Base-by-base conservation (phyloP, 345 rosid species). In the Corymbia maculata region DNA sequence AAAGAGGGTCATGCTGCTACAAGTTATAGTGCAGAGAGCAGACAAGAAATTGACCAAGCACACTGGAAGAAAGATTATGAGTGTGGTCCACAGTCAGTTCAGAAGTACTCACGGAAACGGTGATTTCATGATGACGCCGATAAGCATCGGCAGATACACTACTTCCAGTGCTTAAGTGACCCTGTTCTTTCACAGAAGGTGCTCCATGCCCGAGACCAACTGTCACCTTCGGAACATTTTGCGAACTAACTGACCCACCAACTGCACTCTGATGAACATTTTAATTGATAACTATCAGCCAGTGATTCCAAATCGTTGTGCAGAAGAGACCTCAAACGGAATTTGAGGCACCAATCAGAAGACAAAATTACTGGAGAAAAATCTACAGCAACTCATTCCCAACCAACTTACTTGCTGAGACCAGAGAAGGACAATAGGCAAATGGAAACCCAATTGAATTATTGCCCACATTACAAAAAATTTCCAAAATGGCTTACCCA, bases 51-150 rank as follows among this genome's bases (percentile, higher is more conserved):
- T 85, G 44, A 51, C 15, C 47, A 59, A 68, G 47, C 19, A 59
- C 68, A 44, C 44, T 36, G 47, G 51, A 47, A 59, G 85, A 86
- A 80, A 45, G 79, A 79, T 51, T 79, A 21, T 49, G 13, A 64
- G 9, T 2, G 13, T 53, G 22, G 24, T 57, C 19, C 59, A 85
- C 9, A 85, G 61, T 22, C 86, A 85, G 36, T 51, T n/a, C 30
- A 26, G 42, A 30, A n/a, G 88, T 88, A 93, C 98, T 94, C 93
- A 97, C 99, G 51, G 91, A 88, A 79, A 96, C 96, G 52, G 96
- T 92, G 89, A 97, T 97, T 91, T 97, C 99, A 94, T 97, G 99
- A 55, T 90, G 94, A 86, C 92, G 94, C 51, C 95, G 93, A 89
- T 97, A 97, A 88, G 94, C 98, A 88, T 96, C 99, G 1, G 94